Evolutionary conservation across 1,284 basidiomycete genomes (phyloP).

Genomic region (Ustilago bromivora): DNA sequence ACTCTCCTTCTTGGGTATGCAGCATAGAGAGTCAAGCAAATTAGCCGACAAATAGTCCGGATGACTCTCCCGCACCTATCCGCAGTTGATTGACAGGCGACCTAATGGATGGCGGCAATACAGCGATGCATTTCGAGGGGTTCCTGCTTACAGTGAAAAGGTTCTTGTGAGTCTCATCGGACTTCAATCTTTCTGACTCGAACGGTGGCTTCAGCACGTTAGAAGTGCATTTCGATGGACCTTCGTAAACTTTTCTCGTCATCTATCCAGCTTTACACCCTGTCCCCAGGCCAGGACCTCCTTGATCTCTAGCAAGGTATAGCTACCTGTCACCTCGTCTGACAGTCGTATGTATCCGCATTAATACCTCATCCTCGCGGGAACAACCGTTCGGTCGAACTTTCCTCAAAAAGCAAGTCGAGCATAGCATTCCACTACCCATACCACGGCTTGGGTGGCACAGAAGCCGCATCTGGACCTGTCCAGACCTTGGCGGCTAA

Average conservation of each 20-base stretch:
- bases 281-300: neutral
- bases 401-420: neutral
- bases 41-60: constrained; percentile 10
- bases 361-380: neutral
- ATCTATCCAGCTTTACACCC: neutral
- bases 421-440: neutral
- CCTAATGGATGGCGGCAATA: neutral
- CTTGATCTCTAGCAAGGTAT: neutral
- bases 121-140: neutral
- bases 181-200: constrained; percentile 14
- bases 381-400: neutral
- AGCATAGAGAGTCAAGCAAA: neutral
- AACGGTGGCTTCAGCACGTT: constrained; percentile 21
- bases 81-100: neutral
- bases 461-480: neutral
- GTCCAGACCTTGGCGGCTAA: neutral
- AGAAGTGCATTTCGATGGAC: neutral
- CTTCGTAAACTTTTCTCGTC: neutral
- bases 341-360: neutral
- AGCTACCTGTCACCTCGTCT: neutral
- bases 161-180: neutral
- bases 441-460: neutral
- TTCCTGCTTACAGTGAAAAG: no score
- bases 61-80: neutral
- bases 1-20: neutral